Base-by-base conservation (phyloP, 108 stramenopile genomes). In the Nitzschia sp. region DNA sequence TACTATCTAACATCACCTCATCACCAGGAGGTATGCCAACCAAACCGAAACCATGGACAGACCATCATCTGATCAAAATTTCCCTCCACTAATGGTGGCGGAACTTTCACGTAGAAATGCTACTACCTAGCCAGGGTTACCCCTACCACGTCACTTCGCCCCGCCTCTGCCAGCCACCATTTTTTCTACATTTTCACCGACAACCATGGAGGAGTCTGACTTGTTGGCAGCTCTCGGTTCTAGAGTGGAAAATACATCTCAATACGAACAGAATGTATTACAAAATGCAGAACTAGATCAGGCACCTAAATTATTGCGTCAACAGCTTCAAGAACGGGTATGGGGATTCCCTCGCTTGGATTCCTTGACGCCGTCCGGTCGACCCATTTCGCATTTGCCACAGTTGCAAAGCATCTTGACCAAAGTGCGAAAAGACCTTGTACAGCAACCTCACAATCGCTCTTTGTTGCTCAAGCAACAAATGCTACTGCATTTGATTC, bases 201-300 rank as follows among this genome's bases (percentile, higher is more conserved):
- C 29, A 5, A 34, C 29, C 46, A 48, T 17, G 46, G 78, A 83
- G 34, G 89, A 91, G 61, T 67, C 81, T 46, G 63, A 71, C 34
- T 41, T 91, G 43, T 71, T 91, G 65, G 85, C 86, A 40, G 53
- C 83, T 0, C 63, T 91, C n/a, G 83, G 83, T 38, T 59, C 76
- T 0, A 61, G 78, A 25, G 63, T 76, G 20, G 65, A 78, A 22
- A 76, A 86, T 12, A 54, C 54, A 25, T 73, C 65, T 17, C 61
- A 53, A 40, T 92, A 92, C 65, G 91, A 92, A 69, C 67, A 73
- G 40, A 63, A 72, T 3, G 85, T 92, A 19, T 46, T 92, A 12
- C 82, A 83, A 37, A 63, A 84, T 41, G 88, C 82, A 0, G 78
- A 76, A 26, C 69, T 72, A 9, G 39, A 53, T 11, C 51, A 70